Conservation (phyloP, 2,329 filamentous ascomycete species). For the Diaporthe helianthi region DNA sequence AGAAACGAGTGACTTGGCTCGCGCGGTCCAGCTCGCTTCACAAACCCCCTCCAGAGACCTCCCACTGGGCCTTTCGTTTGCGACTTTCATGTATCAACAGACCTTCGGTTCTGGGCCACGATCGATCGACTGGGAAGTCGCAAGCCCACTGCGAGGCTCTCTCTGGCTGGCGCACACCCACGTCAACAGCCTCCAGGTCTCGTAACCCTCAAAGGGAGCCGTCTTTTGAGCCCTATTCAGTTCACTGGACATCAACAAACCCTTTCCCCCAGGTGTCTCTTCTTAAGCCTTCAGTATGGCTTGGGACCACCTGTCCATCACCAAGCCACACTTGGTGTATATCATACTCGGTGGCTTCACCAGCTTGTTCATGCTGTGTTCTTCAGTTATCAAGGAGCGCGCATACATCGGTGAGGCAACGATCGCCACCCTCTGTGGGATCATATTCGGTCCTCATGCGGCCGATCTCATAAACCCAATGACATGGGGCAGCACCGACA, state of each 20-base stretch:
- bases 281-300: slow-evolving; percentile 60
- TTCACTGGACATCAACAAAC: not conserved
- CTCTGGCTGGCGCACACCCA: not conserved
- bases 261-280: not conserved
- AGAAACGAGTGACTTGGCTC: not conserved
- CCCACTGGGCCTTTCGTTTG: not conserved
- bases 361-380: slow-evolving; percentile 97
- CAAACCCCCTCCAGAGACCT: not conserved
- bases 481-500: slow-evolving; percentile 83
- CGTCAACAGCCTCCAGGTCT: slow-evolving; percentile 6
- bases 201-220: not conserved
- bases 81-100: slow-evolving; percentile 39
- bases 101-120: slow-evolving; percentile 32
- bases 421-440: slow-evolving; percentile 84
- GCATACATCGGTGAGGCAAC: slow-evolving; percentile 99
- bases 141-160: slow-evolving; percentile 26
- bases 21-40: not conserved
- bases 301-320: slow-evolving; percentile 84
- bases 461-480: slow-evolving; percentile 79
- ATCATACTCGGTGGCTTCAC: slow-evolving; percentile 98
- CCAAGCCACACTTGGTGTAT: slow-evolving; percentile 96
- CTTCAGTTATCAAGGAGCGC: slow-evolving; percentile 96
- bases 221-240: not conserved
- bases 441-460: slow-evolving; percentile 87
- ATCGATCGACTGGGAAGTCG: slow-evolving; percentile 41